These are phyloP conservation scores for Emydomyces testavorans DNA, from an alignment of 2,329 filamentous ascomycete species.

Conservation along the genomic window DNA sequence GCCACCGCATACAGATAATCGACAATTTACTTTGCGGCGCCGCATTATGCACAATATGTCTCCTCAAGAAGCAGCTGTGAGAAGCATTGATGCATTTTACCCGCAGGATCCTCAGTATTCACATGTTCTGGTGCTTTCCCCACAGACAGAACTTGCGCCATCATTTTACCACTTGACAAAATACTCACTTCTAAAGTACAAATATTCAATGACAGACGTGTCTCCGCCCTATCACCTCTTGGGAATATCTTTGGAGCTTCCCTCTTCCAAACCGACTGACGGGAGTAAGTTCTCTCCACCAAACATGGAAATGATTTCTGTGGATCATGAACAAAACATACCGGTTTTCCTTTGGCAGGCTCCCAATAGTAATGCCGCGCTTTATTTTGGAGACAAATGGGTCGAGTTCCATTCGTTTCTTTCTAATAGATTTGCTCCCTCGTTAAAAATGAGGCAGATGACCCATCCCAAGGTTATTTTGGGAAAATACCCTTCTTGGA, in stretches of 20 bases:
- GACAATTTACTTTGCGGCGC: constrained; percentile 57
- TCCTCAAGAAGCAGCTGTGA: constrained; percentile 59
- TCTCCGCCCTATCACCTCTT: constrained; percentile 48
- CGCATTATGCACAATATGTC: constrained; percentile 54
- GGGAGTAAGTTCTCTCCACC: constrained; percentile 45
- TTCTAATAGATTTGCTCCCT: constrained; percentile 44
- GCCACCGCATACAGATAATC: constrained; percentile 45
- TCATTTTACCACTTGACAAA: constrained; percentile 80
- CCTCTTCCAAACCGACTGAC: constrained; percentile 44
- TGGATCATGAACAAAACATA: constrained; percentile 19
- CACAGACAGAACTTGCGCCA: constrained; percentile 66
- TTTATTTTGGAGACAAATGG: constrained; percentile 83
- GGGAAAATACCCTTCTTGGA: constrained; percentile 60
- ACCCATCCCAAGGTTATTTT: constrained; percentile 46
- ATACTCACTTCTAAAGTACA: constrained; percentile 65
- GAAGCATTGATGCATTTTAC: constrained; percentile 81
- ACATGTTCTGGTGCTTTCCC: constrained; percentile 74
- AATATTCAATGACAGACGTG: constrained; percentile 49
- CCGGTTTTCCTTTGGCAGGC: constrained; percentile 73
- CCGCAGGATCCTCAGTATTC: constrained; percentile 52
- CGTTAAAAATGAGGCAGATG: constrained; percentile 14
- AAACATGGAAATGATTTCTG: constrained; percentile 4
- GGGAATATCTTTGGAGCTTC: constrained; percentile 69
- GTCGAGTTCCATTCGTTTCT: constrained; percentile 72
- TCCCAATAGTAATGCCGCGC: constrained; percentile 66